phyloP scores from a whole-genome alignment of 2,329 filamentous ascomycete genomes.

The Aspergillus fischeri region DNA sequence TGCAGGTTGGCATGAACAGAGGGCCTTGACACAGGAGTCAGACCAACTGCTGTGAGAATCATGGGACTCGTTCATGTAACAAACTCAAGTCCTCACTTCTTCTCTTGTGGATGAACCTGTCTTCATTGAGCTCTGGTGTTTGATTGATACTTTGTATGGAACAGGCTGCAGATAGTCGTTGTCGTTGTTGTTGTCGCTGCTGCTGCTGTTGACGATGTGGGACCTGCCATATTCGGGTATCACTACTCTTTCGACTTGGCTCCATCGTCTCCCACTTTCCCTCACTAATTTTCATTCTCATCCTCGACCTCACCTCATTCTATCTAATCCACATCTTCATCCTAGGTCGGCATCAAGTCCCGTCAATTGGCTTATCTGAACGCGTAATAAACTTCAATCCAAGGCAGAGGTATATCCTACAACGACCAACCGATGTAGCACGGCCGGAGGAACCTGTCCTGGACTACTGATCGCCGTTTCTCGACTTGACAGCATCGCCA shows the following conservation, averaged over 20 bases:
- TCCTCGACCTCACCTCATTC: not conserved
- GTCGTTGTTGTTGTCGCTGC: not conserved
- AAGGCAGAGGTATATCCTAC: not conserved
- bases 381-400: not conserved
- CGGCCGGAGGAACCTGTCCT: too few species aligned
- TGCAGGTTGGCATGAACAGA: slow-evolving; percentile 1
- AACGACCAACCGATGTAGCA: not conserved
- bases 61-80: not conserved
- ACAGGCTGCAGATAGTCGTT: not conserved
- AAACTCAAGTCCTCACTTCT: not conserved
- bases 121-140: not conserved
- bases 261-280: not conserved
- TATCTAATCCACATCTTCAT: not conserved
- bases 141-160: not conserved
- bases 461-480: not conserved
- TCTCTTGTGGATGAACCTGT: not conserved
- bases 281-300: not conserved
- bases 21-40: not conserved
- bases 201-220: not conserved
- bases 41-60: not conserved
- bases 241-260: too few species aligned
- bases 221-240: not conserved
- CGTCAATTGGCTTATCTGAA: not conserved
- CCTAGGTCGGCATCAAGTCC: not conserved
- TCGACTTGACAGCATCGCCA: not conserved